Evolutionary conservation across 495 filamentous ascomycete genomes (phyloP).

Genomic region (Aspergillus ellipticus): DNA sequence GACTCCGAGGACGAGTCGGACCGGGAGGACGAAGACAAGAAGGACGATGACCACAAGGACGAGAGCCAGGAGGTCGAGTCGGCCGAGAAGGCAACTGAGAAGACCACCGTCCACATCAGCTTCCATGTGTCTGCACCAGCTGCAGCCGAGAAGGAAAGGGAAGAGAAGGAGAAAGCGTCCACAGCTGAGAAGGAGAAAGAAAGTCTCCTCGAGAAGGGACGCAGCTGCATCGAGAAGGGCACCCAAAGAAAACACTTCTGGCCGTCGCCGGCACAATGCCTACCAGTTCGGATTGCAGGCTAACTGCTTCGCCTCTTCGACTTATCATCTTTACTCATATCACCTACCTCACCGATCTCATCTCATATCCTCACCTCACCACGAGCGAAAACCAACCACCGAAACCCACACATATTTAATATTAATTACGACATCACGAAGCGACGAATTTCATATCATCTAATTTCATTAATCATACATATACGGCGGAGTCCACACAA

Average conservation of each 20-base stretch:
- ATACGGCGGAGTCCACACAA: background rate
- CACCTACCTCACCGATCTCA: background rate
- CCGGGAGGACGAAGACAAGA: background rate
- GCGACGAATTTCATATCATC: background rate
- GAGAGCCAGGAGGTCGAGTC: conserved; percentile 1
- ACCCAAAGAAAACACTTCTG: conserved; percentile 18
- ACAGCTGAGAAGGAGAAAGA: conserved; percentile 17
- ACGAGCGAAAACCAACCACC: conserved; percentile 5
- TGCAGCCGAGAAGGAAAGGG: background rate
- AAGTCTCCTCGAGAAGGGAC: conserved; percentile 21
- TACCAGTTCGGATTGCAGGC: conserved; percentile 21
- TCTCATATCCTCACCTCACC: conserved; percentile 6
- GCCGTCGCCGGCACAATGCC: conserved; percentile 20
- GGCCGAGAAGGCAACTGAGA: background rate
- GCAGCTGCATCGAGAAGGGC: conserved; percentile 21
- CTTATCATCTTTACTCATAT: background rate
- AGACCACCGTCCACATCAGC: conserved; percentile 10
- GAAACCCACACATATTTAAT: background rate
- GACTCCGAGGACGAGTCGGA: conserved; percentile 32
- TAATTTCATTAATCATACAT: background rate
- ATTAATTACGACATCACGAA: background rate
- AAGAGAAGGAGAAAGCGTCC: conserved; percentile 10
- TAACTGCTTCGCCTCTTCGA: conserved; percentile 3
- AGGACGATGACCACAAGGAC: conserved; percentile 2
- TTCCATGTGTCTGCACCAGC: conserved; percentile 12